Evolutionary conservation across 148 eudicot genomes (phyloP).

Genomic region (Heliosperma pusillum): DNA sequence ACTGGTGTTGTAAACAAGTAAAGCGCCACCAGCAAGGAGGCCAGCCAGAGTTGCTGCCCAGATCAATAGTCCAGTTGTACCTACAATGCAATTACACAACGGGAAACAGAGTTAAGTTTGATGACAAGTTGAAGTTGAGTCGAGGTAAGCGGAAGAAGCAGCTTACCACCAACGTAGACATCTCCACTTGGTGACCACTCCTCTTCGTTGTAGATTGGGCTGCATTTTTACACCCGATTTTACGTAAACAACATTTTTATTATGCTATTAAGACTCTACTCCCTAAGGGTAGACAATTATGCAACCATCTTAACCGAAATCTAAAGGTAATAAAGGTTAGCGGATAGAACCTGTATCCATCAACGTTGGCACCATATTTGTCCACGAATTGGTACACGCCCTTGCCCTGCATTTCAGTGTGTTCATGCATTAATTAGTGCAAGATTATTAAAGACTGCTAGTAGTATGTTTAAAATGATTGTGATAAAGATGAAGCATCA

Average conservation of each 20-base stretch:
- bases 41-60: constrained; percentile 87
- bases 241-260: too few relatives aligned
- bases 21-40: constrained; percentile 84
- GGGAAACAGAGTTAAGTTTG: background rate
- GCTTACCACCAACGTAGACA: constrained; percentile 73
- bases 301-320: too few relatives aligned
- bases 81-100: constrained; percentile 34
- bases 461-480: background rate
- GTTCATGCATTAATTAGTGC: background rate
- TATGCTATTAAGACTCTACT: too few relatives aligned
- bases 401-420: constrained; percentile 61
- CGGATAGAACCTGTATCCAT: constrained; percentile 75
- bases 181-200: constrained; percentile 89
- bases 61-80: constrained; percentile 70
- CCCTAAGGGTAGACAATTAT: too few relatives aligned
- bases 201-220: constrained; percentile 66
- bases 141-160: background rate
- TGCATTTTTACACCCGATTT: constrained; percentile 23
- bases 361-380: constrained; percentile 96
- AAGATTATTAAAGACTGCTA: too few relatives aligned
- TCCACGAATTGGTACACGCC: constrained; percentile 96
- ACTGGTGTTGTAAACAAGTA: constrained; percentile 94
- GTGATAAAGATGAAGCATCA: background rate
- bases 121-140: background rate
- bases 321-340: background rate